These are phyloP conservation scores for Sporothrix inflata DNA, from an alignment of 2,329 filamentous ascomycete species.

Conservation along the genomic window DNA sequence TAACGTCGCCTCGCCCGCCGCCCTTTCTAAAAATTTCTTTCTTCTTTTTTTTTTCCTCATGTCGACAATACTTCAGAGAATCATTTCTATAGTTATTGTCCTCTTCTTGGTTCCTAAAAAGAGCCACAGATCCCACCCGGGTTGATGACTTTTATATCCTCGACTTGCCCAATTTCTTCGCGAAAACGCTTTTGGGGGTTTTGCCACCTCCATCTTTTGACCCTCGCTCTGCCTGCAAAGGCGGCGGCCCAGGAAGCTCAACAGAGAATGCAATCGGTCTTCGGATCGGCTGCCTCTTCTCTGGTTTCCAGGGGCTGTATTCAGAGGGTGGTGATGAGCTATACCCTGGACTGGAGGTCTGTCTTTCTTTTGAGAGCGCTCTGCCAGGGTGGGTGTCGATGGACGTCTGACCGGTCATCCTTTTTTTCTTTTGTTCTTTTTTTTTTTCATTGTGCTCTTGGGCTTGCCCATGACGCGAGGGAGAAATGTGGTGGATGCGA, in stretches of 20 bases:
- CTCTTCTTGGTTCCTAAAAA: constrained; percentile 87
- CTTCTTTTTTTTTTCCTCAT: constrained; percentile 57
- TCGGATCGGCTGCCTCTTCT: constrained; percentile 17
- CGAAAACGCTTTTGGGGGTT: constrained; percentile 27
- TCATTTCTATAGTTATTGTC: constrained; percentile 99
- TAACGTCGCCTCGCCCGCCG: constrained; percentile 40
- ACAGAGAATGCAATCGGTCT: constrained; percentile 3
- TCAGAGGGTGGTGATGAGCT: constrained; percentile 93
- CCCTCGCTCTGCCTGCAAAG: constrained; percentile 65
- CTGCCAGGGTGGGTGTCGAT: constrained; percentile 77
- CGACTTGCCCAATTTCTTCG: constrained; percentile 49
- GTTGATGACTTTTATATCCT: constrained; percentile 88
- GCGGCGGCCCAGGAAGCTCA: constrained; percentile 51
- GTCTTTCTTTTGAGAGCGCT: constrained; percentile 69
- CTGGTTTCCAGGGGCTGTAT: constrained; percentile 58
- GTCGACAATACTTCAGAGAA: constrained; percentile 75
- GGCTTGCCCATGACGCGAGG: constrained; percentile 55
- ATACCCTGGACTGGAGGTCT: constrained; percentile 70
- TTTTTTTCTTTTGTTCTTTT: constrained; percentile 56
- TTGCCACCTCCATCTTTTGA: constrained; percentile 68
- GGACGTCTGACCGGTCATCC: constrained; percentile 83
- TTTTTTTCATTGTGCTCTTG: constrained; percentile 60
- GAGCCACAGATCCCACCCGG: constrained; percentile 94
- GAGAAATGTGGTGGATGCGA: constrained; percentile 46
- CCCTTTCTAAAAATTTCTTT: constrained; percentile 43